A percentile compares a stretch with the other conserved stretches of the same genome.
Evolutionary conservation across 345 rosid genomes (phyloP).

Genomic region (Salix koriyanagi): DNA sequence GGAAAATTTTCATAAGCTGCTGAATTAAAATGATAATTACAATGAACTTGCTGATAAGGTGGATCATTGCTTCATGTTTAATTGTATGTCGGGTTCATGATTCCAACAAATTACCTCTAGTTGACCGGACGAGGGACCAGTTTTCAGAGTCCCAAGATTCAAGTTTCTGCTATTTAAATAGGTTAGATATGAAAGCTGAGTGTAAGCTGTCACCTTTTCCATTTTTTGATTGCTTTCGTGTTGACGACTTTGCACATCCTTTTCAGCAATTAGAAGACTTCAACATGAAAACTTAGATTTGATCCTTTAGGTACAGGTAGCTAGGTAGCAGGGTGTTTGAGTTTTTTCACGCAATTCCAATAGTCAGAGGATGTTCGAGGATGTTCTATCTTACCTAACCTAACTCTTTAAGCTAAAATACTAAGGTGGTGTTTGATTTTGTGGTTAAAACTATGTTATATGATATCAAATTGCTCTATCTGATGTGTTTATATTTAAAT

Average conservation of each 20-base stretch:
- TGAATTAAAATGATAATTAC: background rate
- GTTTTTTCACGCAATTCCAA: constrained; percentile 20
- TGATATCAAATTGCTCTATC: too few relatives aligned
- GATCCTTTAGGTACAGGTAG: constrained; percentile 3
- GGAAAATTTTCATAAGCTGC: too few relatives aligned
- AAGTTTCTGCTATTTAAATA: constrained; percentile 2
- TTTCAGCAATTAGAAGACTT: constrained; percentile 20
- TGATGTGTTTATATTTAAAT: too few relatives aligned
- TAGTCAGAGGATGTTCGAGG: constrained; percentile 29
- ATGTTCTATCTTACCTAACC: constrained; percentile 51
- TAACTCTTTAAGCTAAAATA: constrained; percentile 16
- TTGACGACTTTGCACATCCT: constrained; percentile 19
- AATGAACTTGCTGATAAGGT: constrained; percentile 8
- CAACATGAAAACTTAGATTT: constrained; percentile 20
- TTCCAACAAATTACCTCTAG: constrained; percentile 8
- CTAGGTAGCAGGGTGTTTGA: background rate
- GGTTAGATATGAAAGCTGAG: background rate
- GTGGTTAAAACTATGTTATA: too few relatives aligned
- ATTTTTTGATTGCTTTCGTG: constrained; percentile 19
- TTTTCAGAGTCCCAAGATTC: background rate
- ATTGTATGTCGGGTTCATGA: constrained; percentile 19
- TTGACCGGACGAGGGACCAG: background rate
- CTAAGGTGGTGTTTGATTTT: background rate
- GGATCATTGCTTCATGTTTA: constrained; percentile 21
- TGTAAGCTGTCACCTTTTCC: constrained; percentile 8